Percentiles rank a stretch among this genome's conserved stretches.
Evolutionary conservation across 169 alveolate species (phyloP).

Genomic region (Plasmodium coatneyi): DNA sequence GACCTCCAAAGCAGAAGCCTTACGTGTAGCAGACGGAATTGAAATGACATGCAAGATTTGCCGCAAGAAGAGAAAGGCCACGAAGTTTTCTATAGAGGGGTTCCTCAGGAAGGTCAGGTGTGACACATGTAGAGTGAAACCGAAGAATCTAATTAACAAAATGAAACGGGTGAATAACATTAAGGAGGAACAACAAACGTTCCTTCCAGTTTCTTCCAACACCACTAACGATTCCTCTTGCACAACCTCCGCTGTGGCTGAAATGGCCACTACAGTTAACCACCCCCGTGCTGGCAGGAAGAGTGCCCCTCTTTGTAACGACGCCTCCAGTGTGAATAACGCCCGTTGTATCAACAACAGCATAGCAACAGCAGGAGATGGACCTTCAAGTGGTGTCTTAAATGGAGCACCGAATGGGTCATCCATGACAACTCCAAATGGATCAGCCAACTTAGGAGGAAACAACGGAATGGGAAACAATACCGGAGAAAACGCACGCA

Average conservation of each 20-base stretch:
- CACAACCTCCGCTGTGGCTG: not conserved
- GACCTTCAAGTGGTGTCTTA: not conserved
- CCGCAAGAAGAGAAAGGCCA: slow-evolving; percentile 61
- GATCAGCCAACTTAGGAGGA: not conserved
- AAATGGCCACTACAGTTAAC: not conserved
- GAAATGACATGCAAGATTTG: slow-evolving; percentile 63
- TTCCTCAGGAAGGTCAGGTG: slow-evolving; percentile 54
- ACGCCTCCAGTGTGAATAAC: not conserved
- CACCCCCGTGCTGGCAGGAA: not conserved
- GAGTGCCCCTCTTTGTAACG: not conserved
- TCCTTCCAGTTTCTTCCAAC: not conserved
- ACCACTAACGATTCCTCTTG: not conserved
- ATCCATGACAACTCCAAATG: not conserved
- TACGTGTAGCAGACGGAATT: slow-evolving; percentile 53
- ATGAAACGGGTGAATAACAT: not conserved
- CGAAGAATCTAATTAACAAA: slow-evolving; percentile 14
- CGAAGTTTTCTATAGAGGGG: slow-evolving; percentile 63
- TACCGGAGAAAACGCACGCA: not conserved
- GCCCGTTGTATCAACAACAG: not conserved
- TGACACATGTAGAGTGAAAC: slow-evolving; percentile 66
- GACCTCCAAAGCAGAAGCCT: slow-evolving; percentile 52
- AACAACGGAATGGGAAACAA: not conserved
- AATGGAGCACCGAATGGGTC: not conserved
- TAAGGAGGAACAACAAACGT: not conserved
- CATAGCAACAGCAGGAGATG: not conserved